Conservation (phyloP, 495 filamentous ascomycete species). For the Podospora anserina region DNA sequence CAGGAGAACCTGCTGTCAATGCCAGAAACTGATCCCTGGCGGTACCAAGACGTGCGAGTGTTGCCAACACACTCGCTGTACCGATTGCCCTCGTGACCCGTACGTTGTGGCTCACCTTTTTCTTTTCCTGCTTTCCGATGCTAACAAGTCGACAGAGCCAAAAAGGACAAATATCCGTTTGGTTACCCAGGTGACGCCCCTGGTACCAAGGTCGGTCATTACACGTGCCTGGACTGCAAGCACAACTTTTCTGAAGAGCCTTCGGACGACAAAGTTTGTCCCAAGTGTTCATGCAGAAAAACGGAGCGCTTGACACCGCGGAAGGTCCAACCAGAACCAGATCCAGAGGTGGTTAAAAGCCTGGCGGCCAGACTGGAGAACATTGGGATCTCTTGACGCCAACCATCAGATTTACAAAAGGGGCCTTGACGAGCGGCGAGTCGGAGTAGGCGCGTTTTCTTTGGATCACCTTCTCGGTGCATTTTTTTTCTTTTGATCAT, state of each 20-base stretch:
- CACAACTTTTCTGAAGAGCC: conserved; percentile 50
- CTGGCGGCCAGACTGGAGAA: conserved; percentile 57
- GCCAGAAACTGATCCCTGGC: conserved; percentile 58
- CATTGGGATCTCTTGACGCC: conserved; percentile 38
- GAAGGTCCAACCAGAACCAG: conserved; percentile 59
- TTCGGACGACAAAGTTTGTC: conserved; percentile 48
- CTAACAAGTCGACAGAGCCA: conserved; percentile 51
- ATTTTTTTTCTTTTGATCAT: conserved; percentile 11
- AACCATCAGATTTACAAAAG: neutral
- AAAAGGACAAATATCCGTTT: conserved; percentile 69
- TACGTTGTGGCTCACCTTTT: conserved; percentile 45
- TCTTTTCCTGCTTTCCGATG: conserved; percentile 4
- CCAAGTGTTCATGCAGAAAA: conserved; percentile 59
- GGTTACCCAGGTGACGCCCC: conserved; percentile 71
- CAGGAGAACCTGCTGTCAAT: conserved; percentile 73
- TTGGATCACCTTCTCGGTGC: conserved; percentile 12
- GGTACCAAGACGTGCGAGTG: conserved; percentile 54
- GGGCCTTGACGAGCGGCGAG: neutral
- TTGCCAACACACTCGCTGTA: conserved; percentile 77
- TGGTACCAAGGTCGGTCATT: conserved; percentile 49
- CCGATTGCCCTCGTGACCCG: conserved; percentile 77
- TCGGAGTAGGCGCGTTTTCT: neutral
- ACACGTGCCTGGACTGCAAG: conserved; percentile 63
- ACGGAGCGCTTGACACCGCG: conserved; percentile 51
- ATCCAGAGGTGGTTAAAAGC: conserved; percentile 61